phyloP scores from a whole-genome alignment of 208 protist species.

The Acanthamoeba quina region DNA sequence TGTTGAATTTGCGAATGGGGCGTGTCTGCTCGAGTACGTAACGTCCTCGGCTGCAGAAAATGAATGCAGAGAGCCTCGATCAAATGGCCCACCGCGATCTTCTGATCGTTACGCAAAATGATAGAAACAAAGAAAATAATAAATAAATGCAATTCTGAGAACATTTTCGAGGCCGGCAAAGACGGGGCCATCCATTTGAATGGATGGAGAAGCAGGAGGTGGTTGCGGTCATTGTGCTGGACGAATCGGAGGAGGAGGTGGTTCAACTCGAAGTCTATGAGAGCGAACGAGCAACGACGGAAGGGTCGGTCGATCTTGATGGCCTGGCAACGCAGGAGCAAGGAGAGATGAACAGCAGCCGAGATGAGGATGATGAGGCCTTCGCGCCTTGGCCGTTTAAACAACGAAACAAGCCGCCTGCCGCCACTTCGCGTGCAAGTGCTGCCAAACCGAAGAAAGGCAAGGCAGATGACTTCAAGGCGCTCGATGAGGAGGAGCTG shows the following conservation, averaged over 20 bases:
- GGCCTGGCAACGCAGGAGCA: background rate
- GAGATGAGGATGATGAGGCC: background rate
- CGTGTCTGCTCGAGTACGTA: no score
- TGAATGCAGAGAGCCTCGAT: no score
- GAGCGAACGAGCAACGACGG: background rate
- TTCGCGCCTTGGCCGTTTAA: conserved; percentile 12
- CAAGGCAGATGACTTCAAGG: background rate
- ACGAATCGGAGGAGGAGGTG: conserved; percentile 5
- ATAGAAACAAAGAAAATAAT: no score
- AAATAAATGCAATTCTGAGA: no score
- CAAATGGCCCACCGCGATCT: no score
- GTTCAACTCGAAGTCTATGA: background rate
- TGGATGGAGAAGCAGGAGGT: background rate
- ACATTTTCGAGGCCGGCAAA: no score
- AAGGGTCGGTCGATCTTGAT: background rate
- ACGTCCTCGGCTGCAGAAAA: no score
- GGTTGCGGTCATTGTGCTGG: conserved; percentile 25
- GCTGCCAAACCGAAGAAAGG: background rate
- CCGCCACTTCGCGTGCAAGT: background rate
- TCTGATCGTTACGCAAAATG: no score
- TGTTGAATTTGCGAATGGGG: no score
- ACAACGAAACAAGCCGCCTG: background rate
- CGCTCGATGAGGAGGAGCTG: background rate
- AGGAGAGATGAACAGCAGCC: background rate
- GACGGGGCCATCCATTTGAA: no score